A percentile compares a stretch with the other conserved stretches of the same genome.
phyloP scores from a whole-genome alignment of 2,329 filamentous ascomycete genomes.

The Ophiostoma australiae region DNA sequence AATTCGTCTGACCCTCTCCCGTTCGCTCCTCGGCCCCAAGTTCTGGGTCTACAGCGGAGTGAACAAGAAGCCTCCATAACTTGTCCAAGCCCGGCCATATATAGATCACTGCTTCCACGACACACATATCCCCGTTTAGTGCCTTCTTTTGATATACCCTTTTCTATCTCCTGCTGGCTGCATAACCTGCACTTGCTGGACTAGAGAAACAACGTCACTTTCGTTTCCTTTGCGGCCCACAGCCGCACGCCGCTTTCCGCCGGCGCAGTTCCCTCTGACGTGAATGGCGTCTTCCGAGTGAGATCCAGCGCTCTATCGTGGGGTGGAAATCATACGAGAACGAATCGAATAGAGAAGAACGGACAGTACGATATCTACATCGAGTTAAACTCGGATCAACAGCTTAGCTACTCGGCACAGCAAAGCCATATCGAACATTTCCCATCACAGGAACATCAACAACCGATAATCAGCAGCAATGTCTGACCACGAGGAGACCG shows the following conservation, averaged over 20 bases:
- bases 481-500: constrained; percentile 61
- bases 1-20: constrained; percentile 66
- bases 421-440: constrained; percentile 7
- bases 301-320: constrained; percentile 26
- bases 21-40: constrained; percentile 87
- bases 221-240: constrained; percentile 24
- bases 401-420: not conserved
- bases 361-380: constrained; percentile 6
- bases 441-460: constrained; percentile 28
- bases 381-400: not conserved
- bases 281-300: constrained; percentile 29
- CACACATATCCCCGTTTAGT: constrained; percentile 12
- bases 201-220: constrained; percentile 20
- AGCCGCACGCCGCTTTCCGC: constrained; percentile 29
- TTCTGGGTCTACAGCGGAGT: constrained; percentile 94
- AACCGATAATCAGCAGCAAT: constrained; percentile 40
- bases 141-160: constrained; percentile 12
- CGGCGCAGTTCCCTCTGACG: constrained; percentile 25
- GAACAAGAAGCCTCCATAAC: constrained; percentile 97
- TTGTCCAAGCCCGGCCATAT: constrained; percentile 38
- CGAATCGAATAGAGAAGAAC: not conserved
- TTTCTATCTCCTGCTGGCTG: constrained; percentile 19
- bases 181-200: constrained; percentile 19
- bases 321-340: constrained; percentile 22
- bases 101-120: constrained; percentile 11